Conservation (phyloP, 129 eudicot genomes). For the Flaveria robusta region DNA sequence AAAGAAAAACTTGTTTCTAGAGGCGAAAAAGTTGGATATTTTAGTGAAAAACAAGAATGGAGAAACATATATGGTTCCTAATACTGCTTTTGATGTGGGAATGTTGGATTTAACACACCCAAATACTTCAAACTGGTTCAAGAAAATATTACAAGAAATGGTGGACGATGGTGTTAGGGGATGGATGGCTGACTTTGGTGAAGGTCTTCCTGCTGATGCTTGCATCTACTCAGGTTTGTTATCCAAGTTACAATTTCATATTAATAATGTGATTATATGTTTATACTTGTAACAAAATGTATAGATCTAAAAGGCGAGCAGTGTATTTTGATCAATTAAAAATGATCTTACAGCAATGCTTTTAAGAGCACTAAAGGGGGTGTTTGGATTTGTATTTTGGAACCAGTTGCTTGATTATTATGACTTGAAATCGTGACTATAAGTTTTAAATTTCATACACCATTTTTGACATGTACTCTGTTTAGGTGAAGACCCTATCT, state of each 20-base stretch:
- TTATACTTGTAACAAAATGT: not conserved
- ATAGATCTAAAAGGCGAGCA: slow-evolving; percentile 7
- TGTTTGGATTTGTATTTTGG: not conserved
- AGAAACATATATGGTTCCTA: slow-evolving; percentile 90
- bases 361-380: no score
- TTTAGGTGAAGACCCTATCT: slow-evolving; percentile 94
- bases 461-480: slow-evolving; percentile 15
- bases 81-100: slow-evolving; percentile 99
- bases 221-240: slow-evolving; percentile 81
- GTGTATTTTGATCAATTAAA: not conserved
- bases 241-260: slow-evolving; percentile 13
- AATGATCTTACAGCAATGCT: no score
- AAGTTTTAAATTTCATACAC: not conserved
- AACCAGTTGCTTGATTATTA: not conserved
- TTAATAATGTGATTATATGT: not conserved
- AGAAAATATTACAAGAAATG: slow-evolving; percentile 80
- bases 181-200: slow-evolving; percentile 99
- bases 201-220: slow-evolving; percentile 96
- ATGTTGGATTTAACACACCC: slow-evolving; percentile 98
- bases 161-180: slow-evolving; percentile 96
- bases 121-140: slow-evolving; percentile 80
- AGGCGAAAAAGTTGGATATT: slow-evolving; percentile 89
- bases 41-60: slow-evolving; percentile 84
- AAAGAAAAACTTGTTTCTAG: slow-evolving; percentile 73
- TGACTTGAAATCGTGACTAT: not conserved